A percentile compares a stretch with the other conserved stretches of the same genome.
Conservation (phyloP, 768 basidiomycete species). For the Tephrocybe sp. region DNA sequence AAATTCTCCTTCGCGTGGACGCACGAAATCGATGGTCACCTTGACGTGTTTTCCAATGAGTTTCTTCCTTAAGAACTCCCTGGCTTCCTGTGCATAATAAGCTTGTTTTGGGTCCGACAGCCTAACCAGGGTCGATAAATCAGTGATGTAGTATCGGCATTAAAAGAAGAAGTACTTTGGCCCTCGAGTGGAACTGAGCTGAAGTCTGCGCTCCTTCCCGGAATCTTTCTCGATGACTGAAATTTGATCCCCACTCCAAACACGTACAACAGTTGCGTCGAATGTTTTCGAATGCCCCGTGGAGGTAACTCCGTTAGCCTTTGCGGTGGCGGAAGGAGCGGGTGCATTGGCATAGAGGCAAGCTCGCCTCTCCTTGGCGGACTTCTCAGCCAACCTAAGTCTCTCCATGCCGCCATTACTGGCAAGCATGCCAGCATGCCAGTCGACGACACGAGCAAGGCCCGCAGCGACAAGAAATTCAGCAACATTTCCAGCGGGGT, state of each 20-base stretch:
- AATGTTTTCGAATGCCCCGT: constrained; percentile 56
- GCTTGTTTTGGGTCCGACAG: constrained; percentile 84
- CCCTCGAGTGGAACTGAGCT: constrained; percentile 86
- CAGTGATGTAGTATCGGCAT: not conserved
- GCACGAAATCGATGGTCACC: constrained; percentile 85
- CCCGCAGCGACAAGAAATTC: constrained; percentile 84
- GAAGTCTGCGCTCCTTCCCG: constrained; percentile 76
- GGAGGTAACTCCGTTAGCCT: constrained; percentile 42
- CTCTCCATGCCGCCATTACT: constrained; percentile 84
- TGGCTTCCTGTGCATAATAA: constrained; percentile 88
- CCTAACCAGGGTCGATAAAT: constrained; percentile 36
- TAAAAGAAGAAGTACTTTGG: constrained; percentile 57
- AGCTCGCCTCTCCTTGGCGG: constrained; percentile 72
- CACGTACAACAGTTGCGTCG: constrained; percentile 79
- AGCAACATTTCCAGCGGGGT: constrained; percentile 94
- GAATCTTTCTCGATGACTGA: constrained; percentile 74
- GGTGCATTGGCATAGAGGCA: constrained; percentile 67
- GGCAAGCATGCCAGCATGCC: constrained; percentile 96
- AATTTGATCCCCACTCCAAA: constrained; percentile 94
- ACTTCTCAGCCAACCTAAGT: constrained; percentile 80
- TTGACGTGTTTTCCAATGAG: constrained; percentile 89
- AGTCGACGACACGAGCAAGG: constrained; percentile 90
- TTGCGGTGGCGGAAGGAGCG: constrained; percentile 37
- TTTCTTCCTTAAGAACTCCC: constrained; percentile 89
- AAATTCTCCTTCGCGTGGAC: constrained; percentile 89